These are phyloP conservation scores for Thalia dealbata DNA, from an alignment of 176 grass and related monocot genomes.

Conservation along the genomic window DNA sequence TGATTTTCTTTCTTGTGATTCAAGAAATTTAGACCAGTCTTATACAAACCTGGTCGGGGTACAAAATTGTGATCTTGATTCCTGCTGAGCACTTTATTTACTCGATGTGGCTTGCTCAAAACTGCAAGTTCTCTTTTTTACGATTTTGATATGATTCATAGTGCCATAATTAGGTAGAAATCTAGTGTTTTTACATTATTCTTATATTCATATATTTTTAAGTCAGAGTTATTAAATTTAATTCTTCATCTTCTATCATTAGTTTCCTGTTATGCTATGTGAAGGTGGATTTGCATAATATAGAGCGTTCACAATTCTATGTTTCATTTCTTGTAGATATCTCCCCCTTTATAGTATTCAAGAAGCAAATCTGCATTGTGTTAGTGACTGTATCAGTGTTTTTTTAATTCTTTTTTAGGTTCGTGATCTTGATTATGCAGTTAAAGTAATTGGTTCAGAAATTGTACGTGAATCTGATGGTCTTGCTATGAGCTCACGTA, in stretches of 20 bases:
- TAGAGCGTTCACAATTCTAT: not conserved
- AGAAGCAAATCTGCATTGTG: not conserved
- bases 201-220: not conserved
- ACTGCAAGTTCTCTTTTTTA: not conserved
- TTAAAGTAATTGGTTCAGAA: conserved; percentile 74
- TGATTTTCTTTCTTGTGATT: too few relatives aligned
- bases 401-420: conserved; percentile 42
- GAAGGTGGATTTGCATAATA: not conserved
- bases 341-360: not conserved
- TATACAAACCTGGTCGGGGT: too few relatives aligned
- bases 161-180: not conserved
- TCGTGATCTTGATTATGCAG: conserved; percentile 70
- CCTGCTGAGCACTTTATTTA: too few relatives aligned
- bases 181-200: too few relatives aligned
- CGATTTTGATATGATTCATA: not conserved
- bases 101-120: too few relatives aligned
- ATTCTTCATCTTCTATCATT: not conserved
- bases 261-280: not conserved
- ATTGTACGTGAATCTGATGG: conserved; percentile 87
- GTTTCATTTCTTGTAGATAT: not conserved
- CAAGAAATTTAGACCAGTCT: too few relatives aligned
- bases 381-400: conserved; percentile 9
- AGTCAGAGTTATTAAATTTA: not conserved
- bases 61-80: too few relatives aligned
- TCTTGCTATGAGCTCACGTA: conserved; percentile 92